Evolutionary conservation across 148 eudicot genomes (phyloP).

Genomic region (Rhododendron molle): DNA sequence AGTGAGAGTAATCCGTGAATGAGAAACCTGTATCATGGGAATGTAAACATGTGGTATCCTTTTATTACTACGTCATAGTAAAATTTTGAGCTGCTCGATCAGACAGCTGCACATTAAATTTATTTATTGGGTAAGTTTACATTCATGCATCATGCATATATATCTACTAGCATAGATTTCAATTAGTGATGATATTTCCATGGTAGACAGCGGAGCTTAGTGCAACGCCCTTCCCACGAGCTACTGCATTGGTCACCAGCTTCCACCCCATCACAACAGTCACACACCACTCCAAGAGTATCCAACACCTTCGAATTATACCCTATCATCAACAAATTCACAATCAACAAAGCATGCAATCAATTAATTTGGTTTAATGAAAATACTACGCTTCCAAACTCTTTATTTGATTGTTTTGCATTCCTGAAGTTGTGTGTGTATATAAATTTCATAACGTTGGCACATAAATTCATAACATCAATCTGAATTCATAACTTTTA

Average conservation of each 20-base stretch:
- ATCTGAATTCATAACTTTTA: too few species aligned
- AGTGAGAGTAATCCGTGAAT: too few species aligned
- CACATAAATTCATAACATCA: too few species aligned
- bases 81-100: background rate
- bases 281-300: conserved; percentile 24
- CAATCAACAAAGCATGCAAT: background rate
- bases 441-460: too few species aligned
- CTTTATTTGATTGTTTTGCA: background rate
- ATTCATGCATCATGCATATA: too few species aligned
- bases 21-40: background rate
- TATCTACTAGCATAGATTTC: background rate
- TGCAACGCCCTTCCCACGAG: conserved; percentile 22
- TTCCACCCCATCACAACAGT: conserved; percentile 15
- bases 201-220: conserved; percentile 22
- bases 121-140: background rate
- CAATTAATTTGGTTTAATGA: background rate
- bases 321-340: background rate
- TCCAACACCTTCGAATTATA: conserved; percentile 11
- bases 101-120: background rate
- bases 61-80: background rate
- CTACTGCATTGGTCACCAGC: conserved; percentile 12
- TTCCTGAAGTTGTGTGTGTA: too few species aligned
- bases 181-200: conserved; percentile 17
- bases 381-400: background rate
- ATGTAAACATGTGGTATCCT: background rate